These are phyloP conservation scores for Rubia tinctorum DNA, from an alignment of 305 asterid genomes.

Conservation along the genomic window DNA sequence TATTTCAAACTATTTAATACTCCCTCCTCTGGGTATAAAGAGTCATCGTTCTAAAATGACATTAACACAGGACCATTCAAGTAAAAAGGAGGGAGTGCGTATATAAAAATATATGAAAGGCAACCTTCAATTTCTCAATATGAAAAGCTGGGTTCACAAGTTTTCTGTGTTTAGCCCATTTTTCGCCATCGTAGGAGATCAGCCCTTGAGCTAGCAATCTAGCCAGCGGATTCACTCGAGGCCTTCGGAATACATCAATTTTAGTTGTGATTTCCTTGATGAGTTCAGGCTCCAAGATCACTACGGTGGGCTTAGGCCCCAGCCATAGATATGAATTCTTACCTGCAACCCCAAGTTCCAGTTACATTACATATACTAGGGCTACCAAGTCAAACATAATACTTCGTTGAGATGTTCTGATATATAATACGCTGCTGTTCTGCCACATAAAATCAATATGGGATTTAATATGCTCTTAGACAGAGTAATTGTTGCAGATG, in stretches of 20 bases:
- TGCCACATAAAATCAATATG: too few relatives aligned
- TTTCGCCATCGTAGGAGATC: slow-evolving; percentile 30
- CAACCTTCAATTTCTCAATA: neutral
- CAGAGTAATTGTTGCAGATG: too few relatives aligned
- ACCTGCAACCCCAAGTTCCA: slow-evolving; percentile 26
- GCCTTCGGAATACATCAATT: slow-evolving; percentile 30
- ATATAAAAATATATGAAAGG: too few relatives aligned
- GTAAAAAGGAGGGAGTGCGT: neutral
- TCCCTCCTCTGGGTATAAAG: too few relatives aligned
- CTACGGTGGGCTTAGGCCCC: slow-evolving; percentile 35
- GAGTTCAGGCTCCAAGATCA: slow-evolving; percentile 13
- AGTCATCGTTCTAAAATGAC: too few relatives aligned
- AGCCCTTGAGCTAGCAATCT: slow-evolving; percentile 41
- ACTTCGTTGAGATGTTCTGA: too few relatives aligned
- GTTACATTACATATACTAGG: neutral
- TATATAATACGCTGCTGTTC: too few relatives aligned
- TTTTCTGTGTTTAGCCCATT: slow-evolving; percentile 52
- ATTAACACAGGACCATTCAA: too few relatives aligned
- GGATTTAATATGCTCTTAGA: too few relatives aligned
- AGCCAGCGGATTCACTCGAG: slow-evolving; percentile 26
- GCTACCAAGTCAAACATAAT: too few relatives aligned
- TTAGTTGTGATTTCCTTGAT: slow-evolving; percentile 38
- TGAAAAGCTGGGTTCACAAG: slow-evolving; percentile 18
- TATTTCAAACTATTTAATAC: too few relatives aligned
- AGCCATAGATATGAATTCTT: slow-evolving; percentile 36